Base-by-base conservation (phyloP, 768 basidiomycete species). In the Pleurotus sapidus region DNA sequence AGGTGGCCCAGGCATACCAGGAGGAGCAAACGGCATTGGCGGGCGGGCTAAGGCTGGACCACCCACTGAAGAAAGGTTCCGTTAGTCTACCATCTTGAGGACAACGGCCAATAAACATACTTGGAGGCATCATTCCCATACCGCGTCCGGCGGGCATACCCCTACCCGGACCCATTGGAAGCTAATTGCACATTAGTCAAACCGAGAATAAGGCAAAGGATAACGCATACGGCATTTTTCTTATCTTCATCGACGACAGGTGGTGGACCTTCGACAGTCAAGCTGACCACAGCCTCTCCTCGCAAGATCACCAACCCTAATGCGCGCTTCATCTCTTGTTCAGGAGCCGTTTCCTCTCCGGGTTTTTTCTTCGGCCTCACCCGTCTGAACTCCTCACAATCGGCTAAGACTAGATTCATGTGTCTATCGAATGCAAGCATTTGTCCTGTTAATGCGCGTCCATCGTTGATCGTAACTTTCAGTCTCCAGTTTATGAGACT, bases 341-440 rank as follows among this genome's bases (percentile, higher is more conserved):
- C 84, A 1, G 84, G 84, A 5, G 83, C 84, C 3, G 84, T 81
- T 69, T 88, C 91, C 74, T 86, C 87, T 24, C 91, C 91, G 12
- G 84, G 69, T 77, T 96, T 91, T 79, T 94, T 94, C 81, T 98
- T 98, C 39, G 90, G 89, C 62, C 91, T 78, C 42, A 98, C 87
- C 62, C 91, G 86, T 66, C 97, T 78, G 70, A 98, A 99, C 74
- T 99, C 97, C 73, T 99, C 97, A 68, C 95, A 98, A 65, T 98
- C 97, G 14, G 96, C 95, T 55, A 99, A 77, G 46, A 99, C 97
- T 64, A 99, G 81, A 76, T 99, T 99, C 97, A 98, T 99, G 75
- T 99, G 97, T 68, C 92, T 89, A 78, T 99, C 97, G 71, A 98
- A 99, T 53, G 97, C 97, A 71, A 99, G 89, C 93, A 98, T 97